Percentiles rank a stretch among this genome's conserved stretches.
Conservation (phyloP, 1,284 basidiomycete species). For the Cryptococcus sp. region DNA sequence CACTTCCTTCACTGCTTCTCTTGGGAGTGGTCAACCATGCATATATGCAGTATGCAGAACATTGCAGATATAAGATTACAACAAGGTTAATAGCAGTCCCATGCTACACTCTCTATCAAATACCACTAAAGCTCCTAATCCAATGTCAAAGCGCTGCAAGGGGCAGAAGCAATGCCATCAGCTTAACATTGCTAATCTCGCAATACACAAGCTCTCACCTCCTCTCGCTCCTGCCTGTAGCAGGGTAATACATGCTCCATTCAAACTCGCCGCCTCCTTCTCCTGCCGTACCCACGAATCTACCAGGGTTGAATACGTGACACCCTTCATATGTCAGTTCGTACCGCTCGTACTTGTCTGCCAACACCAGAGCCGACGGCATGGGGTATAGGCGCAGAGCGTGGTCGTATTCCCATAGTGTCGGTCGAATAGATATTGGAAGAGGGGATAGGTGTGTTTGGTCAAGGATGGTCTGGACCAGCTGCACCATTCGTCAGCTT, state of each 20-base stretch:
- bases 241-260: conserved; percentile 85
- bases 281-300: conserved; percentile 62
- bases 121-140: conserved; percentile 12
- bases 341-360: conserved; percentile 94
- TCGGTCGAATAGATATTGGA: conserved; percentile 78
- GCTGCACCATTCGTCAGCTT: conserved; percentile 55
- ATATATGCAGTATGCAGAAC: not conserved
- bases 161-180: not conserved
- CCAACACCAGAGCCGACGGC: conserved; percentile 90
- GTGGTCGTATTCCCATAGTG: conserved; percentile 89
- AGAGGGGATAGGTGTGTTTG: conserved; percentile 89
- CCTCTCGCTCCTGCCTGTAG: conserved; percentile 48
- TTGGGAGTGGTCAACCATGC: not conserved
- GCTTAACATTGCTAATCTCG: not conserved
- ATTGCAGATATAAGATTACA: not conserved
- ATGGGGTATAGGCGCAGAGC: conserved; percentile 89
- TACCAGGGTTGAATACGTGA: conserved; percentile 97
- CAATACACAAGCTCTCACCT: conserved; percentile 33
- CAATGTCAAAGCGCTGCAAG: conserved; percentile 32
- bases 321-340: conserved; percentile 97
- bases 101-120: not conserved
- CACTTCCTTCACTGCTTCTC: not conserved
- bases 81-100: not conserved
- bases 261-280: conserved; percentile 59
- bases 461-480: conserved; percentile 90